A percentile compares a stretch with the other conserved stretches of the same genome.
These are phyloP conservation scores for Neurospora terricola DNA, from an alignment of 495 filamentous ascomycete genomes.

Conservation along the genomic window DNA sequence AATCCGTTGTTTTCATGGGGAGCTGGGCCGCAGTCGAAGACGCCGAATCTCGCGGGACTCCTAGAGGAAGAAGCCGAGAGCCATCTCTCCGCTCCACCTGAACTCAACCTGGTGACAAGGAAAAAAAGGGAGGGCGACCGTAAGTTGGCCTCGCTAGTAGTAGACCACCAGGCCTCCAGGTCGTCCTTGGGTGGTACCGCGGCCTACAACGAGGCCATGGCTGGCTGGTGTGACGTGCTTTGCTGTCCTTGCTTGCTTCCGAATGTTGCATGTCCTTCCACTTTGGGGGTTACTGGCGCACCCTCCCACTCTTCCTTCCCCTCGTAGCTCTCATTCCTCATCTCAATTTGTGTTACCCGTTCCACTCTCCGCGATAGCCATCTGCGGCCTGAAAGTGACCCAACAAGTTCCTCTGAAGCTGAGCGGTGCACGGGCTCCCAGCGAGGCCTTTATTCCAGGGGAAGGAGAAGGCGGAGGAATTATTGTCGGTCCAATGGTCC, in stretches of 20 bases:
- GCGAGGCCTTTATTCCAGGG: not conserved
- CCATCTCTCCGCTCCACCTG: not conserved
- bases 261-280: slow-evolving; percentile 2
- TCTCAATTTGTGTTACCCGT: slow-evolving; percentile 12
- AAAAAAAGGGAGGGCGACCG: not conserved
- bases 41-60: not conserved
- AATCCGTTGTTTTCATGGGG: not conserved
- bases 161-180: not conserved
- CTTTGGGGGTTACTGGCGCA: slow-evolving; percentile 2
- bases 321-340: slow-evolving; percentile 2
- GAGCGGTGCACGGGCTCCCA: slow-evolving; percentile 4
- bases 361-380: slow-evolving; percentile 11
- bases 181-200: not conserved
- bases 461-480: not conserved
- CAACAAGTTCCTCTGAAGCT: slow-evolving; percentile 3
- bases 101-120: not conserved
- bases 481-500: not conserved
- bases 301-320: slow-evolving; percentile 3
- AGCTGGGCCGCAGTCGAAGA: not conserved
- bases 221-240: slow-evolving; percentile 12
- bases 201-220: not conserved
- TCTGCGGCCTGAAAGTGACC: slow-evolving; percentile 13
- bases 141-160: not conserved
- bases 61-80: not conserved
- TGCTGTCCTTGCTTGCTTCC: slow-evolving; percentile 7